Base-by-base conservation (phyloP, 2,329 filamentous ascomycete species). In the Cucurbitaria berberidis region DNA sequence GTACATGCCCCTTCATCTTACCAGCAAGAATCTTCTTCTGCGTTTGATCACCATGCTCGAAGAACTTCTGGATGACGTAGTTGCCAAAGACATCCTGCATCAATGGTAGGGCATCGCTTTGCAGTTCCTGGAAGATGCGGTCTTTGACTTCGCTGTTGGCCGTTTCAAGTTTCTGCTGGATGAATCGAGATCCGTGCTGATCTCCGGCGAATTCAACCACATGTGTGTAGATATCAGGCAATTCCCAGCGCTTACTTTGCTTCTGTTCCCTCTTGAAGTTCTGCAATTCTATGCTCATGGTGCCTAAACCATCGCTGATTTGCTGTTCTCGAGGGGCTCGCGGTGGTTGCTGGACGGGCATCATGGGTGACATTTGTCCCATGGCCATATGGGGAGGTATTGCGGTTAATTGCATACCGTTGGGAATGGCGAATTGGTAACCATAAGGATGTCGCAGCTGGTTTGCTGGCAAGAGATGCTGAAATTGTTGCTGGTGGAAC, bases 51-150 rank as follows among this genome's bases (percentile, higher is more conserved):
- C 95, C 93, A 73, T 98, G 91, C 73, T 98, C 93, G 58, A 98
- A 97, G 71, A 98, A 88, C 74, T 97, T 98, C 70, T 99, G 95
- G 34, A 98, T 93, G 30, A 99, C 95, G 70, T 98, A 99, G 74
- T 99, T 99, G 48, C 95, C 95, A 70, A 97, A 99, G 0, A 98
- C 89, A 73, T 98, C 95, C 40, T 89, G 93, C 91, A 96, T 97
- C 42, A 99, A 80, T 68, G 93, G 91, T 26, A 96, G 76, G 1
- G 89, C 86, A 62, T 99, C 95, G 0, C 87, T 85, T 64, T 90
- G 84, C 40, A 99, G 91, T 74, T 98, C 95, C 0, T 83, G 81
- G 79, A 97, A 98, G 0, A 98, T 85, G 50, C 88, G 87, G 27
- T 96, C 91, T 76, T 97, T 98, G 70, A 97, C 93, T 56, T 98